A percentile compares a stretch with the other conserved stretches of the same genome.
Conservation (phyloP, 306 rosid species). For the Ammopiptanthus mongolicus region DNA sequence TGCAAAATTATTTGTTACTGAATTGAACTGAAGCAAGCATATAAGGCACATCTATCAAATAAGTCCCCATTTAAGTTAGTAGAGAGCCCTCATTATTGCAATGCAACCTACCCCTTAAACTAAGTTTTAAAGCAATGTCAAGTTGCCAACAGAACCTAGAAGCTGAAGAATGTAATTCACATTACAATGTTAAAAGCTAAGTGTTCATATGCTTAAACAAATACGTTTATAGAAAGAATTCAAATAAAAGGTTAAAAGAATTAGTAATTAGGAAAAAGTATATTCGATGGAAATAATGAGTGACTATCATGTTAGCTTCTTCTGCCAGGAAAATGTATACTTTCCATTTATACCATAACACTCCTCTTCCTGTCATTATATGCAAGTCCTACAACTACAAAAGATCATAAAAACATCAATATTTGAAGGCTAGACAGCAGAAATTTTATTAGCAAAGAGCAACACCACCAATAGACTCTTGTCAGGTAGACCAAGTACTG, state of each 20-base stretch:
- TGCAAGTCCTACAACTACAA: conserved; percentile 1
- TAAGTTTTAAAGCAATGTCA: neutral
- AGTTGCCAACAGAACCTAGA: conserved; percentile 9
- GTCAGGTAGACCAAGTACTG: neutral
- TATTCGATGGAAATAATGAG: neutral
- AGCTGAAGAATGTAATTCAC: conserved; percentile 12
- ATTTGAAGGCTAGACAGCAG: neutral
- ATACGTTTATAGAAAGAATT: neutral
- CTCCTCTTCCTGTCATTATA: neutral
- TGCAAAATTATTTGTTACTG: neutral
- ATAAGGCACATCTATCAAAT: neutral
- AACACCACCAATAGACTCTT: neutral
- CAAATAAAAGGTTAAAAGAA: neutral
- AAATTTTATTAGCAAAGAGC: neutral
- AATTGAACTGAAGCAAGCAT: conserved; percentile 14
- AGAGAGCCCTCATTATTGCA: neutral
- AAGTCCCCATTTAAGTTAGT: neutral
- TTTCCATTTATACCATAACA: neutral
- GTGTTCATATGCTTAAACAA: neutral
- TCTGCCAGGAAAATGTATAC: neutral
- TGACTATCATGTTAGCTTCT: neutral
- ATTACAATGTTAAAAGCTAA: neutral
- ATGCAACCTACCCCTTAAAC: conserved; percentile 3
- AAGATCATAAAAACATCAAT: neutral
- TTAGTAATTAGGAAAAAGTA: neutral